These are phyloP conservation scores for Metschnikowia dekortorum DNA, from an alignment of 805 yeast genomes.

Conservation along the genomic window DNA sequence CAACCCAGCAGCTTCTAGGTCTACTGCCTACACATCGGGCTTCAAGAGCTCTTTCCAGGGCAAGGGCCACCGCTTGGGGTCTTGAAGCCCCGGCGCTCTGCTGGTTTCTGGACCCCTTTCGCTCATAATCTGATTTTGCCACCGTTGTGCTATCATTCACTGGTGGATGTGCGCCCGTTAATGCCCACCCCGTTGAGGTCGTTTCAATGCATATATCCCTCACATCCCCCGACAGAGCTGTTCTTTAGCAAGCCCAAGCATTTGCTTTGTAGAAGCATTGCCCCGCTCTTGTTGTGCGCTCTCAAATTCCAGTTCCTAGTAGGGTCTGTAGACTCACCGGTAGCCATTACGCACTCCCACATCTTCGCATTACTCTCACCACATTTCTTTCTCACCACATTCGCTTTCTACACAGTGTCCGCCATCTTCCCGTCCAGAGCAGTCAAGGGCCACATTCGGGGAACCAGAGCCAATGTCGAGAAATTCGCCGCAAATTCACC, in stretches of 20 bases:
- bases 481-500: constrained; percentile 10
- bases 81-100: neutral
- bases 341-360: neutral
- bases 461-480: constrained; percentile 1
- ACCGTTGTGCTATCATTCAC: no score
- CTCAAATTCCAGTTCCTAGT: no score
- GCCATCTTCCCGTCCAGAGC: neutral
- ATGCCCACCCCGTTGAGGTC: no score
- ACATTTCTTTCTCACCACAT: neutral
- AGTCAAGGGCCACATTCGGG: neutral
- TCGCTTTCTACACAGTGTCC: neutral
- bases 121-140: no score
- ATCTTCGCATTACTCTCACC: neutral
- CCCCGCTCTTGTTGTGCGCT: no score
- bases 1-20: constrained; percentile 2
- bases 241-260: no score
- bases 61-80: constrained; percentile 34
- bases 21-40: constrained; percentile 2
- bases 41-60: constrained; percentile 24
- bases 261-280: neutral
- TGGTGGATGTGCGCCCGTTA: no score
- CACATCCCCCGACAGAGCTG: no score
- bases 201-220: no score
- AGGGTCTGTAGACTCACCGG: neutral
- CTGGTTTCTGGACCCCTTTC: no score